Evolutionary conservation across 441 rosid species (phyloP).

Genomic region (Eutrema salsugineum): DNA sequence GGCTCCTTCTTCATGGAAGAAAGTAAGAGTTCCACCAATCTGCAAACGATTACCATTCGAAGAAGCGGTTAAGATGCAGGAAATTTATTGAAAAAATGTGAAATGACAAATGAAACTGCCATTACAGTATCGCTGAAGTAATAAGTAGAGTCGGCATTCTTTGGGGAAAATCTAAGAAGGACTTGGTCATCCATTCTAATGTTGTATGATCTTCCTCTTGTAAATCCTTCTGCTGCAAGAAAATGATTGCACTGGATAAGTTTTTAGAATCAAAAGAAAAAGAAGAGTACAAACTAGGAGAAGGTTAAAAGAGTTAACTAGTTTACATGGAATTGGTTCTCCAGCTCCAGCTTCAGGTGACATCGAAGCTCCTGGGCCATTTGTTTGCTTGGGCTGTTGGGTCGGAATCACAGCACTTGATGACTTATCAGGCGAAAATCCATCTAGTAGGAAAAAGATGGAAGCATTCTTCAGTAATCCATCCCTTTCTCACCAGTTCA

Average conservation of each 20-base stretch:
- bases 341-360: conserved; percentile 38
- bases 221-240: conserved; percentile 89
- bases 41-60: conserved; percentile 31
- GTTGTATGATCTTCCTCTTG: conserved; percentile 94
- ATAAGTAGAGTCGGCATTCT: conserved; percentile 80
- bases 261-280: conserved; percentile 12
- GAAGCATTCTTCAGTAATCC: conserved; percentile 30
- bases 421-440: conserved; percentile 37
- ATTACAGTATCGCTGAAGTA: conserved; percentile 92
- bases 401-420: conserved; percentile 40
- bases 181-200: conserved; percentile 92
- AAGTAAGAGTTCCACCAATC: conserved; percentile 97
- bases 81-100: conserved; percentile 3
- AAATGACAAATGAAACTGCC: conserved; percentile 5
- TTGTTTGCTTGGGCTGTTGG: conserved; percentile 45
- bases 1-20: conserved; percentile 82
- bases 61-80: conserved; percentile 12
- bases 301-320: conserved; percentile 8
- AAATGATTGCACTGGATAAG: conserved; percentile 48
- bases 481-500: conserved; percentile 12
- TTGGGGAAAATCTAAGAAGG: conserved; percentile 88
- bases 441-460: conserved; percentile 36
- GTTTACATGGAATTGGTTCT: conserved; percentile 63
- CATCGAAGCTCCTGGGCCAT: conserved; percentile 40
- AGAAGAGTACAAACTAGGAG: conserved; percentile 19